Evolutionary conservation across 1,139 yeast species (phyloP).

Genomic region (Sugiyamaella sp.): DNA sequence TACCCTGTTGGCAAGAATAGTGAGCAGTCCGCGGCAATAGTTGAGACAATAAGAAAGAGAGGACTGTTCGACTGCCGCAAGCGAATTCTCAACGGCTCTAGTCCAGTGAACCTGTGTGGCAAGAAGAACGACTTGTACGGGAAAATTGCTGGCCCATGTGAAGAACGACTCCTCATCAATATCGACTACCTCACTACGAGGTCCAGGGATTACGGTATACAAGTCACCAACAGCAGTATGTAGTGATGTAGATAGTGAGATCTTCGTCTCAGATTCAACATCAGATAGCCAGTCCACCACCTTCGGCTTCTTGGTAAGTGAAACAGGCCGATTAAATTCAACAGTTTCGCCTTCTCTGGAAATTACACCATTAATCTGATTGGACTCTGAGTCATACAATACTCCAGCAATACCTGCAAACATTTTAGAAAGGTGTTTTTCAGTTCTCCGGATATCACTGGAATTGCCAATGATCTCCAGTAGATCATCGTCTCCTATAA

Average conservation of each 20-base stretch:
- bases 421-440: slow-evolving; percentile 70
- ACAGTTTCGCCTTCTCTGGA: slow-evolving; percentile 71
- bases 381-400: slow-evolving; percentile 45
- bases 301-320: slow-evolving; percentile 48
- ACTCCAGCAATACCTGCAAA: slow-evolving; percentile 65
- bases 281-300: slow-evolving; percentile 66
- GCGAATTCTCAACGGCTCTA: slow-evolving; percentile 43
- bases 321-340: slow-evolving; percentile 49
- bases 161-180: slow-evolving; percentile 26
- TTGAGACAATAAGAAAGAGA: slow-evolving; percentile 9
- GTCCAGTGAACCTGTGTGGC: slow-evolving; percentile 67
- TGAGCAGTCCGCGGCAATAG: slow-evolving; percentile 31
- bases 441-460: slow-evolving; percentile 52
- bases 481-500: slow-evolving; percentile 88
- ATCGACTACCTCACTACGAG: slow-evolving; percentile 25
- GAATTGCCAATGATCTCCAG: slow-evolving; percentile 79
- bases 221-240: slow-evolving; percentile 38
- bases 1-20: slow-evolving; percentile 41
- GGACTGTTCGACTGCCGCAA: slow-evolving; percentile 21
- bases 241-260: slow-evolving; percentile 49
- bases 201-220: slow-evolving; percentile 10
- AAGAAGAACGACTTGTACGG: slow-evolving; percentile 63
- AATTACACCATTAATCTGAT: slow-evolving; percentile 51
- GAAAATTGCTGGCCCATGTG: slow-evolving; percentile 46
- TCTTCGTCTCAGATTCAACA: slow-evolving; percentile 56